phyloP scores from a whole-genome alignment of 2,329 filamentous ascomycete species.

The Pseudocercospora cruenta region DNA sequence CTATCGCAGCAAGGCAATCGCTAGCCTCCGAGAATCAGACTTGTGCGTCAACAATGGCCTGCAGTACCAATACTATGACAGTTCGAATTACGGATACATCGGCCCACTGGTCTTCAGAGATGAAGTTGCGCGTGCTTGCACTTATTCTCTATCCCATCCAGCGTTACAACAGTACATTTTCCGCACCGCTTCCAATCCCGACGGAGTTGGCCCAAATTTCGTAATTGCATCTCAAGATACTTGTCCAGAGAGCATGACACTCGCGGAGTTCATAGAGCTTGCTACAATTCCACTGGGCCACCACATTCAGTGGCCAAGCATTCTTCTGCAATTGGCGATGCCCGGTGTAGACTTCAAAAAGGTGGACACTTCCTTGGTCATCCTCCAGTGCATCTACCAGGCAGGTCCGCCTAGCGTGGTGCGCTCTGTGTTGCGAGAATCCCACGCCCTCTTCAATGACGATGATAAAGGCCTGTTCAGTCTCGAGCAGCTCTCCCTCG shows the following conservation, averaged over 20 bases:
- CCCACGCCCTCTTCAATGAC: constrained; percentile 58
- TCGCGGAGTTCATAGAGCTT: constrained; percentile 59
- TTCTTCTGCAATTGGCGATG: constrained; percentile 56
- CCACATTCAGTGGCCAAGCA: constrained; percentile 51
- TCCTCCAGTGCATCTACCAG: constrained; percentile 59
- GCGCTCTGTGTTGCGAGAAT: constrained; percentile 44
- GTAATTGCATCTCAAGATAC: constrained; percentile 52
- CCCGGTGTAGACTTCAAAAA: constrained; percentile 64
- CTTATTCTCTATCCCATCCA: constrained; percentile 42
- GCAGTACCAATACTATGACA: constrained; percentile 55
- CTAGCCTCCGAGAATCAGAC: constrained; percentile 42
- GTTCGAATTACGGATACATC: constrained; percentile 3
- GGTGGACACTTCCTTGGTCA: constrained; percentile 53
- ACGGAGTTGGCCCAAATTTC: constrained; percentile 28
- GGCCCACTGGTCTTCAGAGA: constrained; percentile 16
- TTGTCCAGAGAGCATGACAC: constrained; percentile 52
- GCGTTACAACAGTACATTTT: constrained; percentile 34
- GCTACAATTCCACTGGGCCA: constrained; percentile 54
- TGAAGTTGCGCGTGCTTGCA: constrained; percentile 34
- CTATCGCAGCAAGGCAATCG: constrained; percentile 49
- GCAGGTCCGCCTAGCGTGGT: constrained; percentile 47
- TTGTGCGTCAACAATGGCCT: constrained; percentile 55
- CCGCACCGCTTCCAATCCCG: constrained; percentile 28
- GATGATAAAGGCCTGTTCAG: constrained; percentile 10
- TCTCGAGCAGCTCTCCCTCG: constrained; percentile 17